These are phyloP conservation scores for Theobroma grandiflorum DNA, from an alignment of 441 rosid species.

Conservation along the genomic window DNA sequence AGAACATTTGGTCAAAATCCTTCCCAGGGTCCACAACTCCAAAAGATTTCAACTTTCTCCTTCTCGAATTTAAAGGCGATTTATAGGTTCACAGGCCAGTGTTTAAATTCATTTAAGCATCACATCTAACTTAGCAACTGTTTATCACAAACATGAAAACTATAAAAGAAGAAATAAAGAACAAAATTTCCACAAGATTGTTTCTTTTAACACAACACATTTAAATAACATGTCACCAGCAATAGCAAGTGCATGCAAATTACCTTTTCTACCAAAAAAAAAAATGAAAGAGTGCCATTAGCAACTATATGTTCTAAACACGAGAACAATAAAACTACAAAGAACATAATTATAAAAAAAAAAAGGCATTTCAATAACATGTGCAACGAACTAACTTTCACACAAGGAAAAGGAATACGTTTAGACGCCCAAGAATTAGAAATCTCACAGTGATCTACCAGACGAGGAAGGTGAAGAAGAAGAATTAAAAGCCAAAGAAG, in stretches of 20 bases:
- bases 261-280: not conserved
- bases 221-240: not conserved
- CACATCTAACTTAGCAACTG: not conserved
- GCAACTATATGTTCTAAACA: constrained; percentile 5
- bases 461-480: constrained; percentile 50
- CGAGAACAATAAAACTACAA: not conserved
- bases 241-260: not conserved
- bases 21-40: not conserved
- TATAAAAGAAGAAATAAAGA: not conserved
- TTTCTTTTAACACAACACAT: not conserved
- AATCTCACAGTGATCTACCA: constrained; percentile 71
- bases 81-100: constrained; percentile 2
- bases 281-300: not conserved
- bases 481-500: constrained; percentile 38
- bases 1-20: constrained; percentile 15
- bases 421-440: constrained; percentile 33
- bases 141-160: not conserved
- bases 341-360: not conserved
- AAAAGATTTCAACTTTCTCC: not conserved
- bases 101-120: not conserved
- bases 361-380: not conserved
- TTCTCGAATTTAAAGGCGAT: not conserved
- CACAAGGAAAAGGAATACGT: not conserved
- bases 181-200: not conserved
- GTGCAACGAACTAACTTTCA: not conserved